Conservation (phyloP, 2,329 filamentous ascomycete genomes). For the Pseudogymnoascus sp. region DNA sequence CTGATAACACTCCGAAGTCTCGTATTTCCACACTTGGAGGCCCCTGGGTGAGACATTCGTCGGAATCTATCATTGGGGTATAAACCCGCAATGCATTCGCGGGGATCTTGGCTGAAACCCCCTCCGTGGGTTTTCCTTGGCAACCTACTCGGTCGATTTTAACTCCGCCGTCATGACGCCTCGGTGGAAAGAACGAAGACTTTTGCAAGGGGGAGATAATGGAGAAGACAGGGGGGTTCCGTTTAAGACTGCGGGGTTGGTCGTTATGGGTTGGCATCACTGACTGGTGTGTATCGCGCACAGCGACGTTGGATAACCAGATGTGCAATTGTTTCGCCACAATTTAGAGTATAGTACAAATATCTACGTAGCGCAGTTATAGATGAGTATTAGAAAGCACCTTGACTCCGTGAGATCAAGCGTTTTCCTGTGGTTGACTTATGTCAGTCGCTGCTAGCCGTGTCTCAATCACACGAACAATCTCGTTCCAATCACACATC, state of each 20-base stretch:
- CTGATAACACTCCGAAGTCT: not conserved
- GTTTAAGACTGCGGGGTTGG: not conserved
- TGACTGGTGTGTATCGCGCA: not conserved
- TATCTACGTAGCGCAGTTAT: not conserved
- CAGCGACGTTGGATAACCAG: not conserved
- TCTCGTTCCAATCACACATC: conserved; percentile 73
- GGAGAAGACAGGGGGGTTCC: not conserved
- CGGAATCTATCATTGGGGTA: not conserved
- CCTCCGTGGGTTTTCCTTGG: not conserved
- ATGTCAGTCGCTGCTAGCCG: not conserved
- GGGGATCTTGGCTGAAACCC: not conserved
- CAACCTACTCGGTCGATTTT: not conserved
- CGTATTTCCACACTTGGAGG: not conserved
- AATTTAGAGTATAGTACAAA: not conserved
- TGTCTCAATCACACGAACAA: conserved; percentile 56
- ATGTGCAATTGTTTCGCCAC: not conserved
- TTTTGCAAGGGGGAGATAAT: not conserved
- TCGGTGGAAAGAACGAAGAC: not conserved
- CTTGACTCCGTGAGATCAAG: not conserved
- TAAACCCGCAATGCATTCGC: not conserved
- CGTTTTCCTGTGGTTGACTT: not conserved
- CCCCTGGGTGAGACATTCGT: not conserved
- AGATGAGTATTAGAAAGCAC: not conserved
- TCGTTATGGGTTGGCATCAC: not conserved
- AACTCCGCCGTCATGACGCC: not conserved